Evolutionary conservation across 805 yeast genomes (phyloP).

Genomic region (Zygosaccharomyces rouxii): DNA sequence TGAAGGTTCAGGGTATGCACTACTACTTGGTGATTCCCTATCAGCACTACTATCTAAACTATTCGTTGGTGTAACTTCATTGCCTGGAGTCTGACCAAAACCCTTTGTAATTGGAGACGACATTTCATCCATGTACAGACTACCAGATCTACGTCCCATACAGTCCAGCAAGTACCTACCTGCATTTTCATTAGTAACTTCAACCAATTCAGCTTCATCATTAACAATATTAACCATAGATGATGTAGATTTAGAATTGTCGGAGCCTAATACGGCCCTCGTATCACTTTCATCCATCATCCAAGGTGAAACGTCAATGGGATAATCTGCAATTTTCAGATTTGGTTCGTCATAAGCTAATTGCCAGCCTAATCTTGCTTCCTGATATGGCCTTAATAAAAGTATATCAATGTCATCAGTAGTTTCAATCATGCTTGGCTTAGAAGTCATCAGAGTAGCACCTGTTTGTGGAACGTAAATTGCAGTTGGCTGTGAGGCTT

Average conservation of each 20-base stretch:
- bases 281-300: slow-evolving; percentile 8
- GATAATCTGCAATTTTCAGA: slow-evolving; percentile 28
- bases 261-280: background rate
- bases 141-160: slow-evolving; percentile 17
- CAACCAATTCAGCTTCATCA: slow-evolving; percentile 12
- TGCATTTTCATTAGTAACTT: slow-evolving; percentile 13
- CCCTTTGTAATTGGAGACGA: background rate
- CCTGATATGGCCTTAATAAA: slow-evolving; percentile 24
- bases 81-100: background rate
- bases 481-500: slow-evolving; percentile 9
- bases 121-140: slow-evolving; percentile 1
- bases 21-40: background rate
- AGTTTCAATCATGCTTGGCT: slow-evolving; percentile 6
- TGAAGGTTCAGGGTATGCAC: background rate
- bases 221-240: slow-evolving; percentile 13
- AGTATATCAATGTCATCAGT: slow-evolving; percentile 27
- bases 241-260: background rate
- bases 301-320: slow-evolving; percentile 26
- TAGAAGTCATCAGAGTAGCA: slow-evolving; percentile 5
- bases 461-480: slow-evolving; percentile 11
- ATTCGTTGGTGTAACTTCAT: background rate
- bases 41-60: background rate
- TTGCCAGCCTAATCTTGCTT: slow-evolving; percentile 26
- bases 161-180: slow-evolving; percentile 21
- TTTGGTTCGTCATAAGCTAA: slow-evolving; percentile 34